phyloP scores from a whole-genome alignment of 2,329 filamentous ascomycete species.

The Diatrype stigma region DNA sequence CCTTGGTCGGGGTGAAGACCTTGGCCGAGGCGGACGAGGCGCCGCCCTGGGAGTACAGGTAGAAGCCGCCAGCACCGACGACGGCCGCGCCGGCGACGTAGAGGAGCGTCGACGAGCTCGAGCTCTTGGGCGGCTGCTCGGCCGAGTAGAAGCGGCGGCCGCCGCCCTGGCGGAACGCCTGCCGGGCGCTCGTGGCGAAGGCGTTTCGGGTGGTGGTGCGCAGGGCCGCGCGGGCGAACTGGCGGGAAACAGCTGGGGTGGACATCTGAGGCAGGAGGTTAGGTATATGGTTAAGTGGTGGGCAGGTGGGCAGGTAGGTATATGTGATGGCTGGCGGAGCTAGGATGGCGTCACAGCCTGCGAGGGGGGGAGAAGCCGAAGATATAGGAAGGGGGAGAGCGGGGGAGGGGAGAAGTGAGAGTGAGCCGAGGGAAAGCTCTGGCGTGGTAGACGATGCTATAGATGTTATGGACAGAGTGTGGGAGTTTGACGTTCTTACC shows the following conservation, averaged over 20 bases:
- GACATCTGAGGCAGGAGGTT: slow-evolving; percentile 33
- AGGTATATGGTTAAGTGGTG: not conserved
- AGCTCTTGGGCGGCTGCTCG: slow-evolving; percentile 54
- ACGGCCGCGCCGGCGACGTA: slow-evolving; percentile 57
- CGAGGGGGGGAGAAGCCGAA: too few relatives aligned
- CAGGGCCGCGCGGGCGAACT: slow-evolving; percentile 55
- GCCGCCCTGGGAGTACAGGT: slow-evolving; percentile 61
- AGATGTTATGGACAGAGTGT: too few relatives aligned
- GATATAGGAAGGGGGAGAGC: too few relatives aligned
- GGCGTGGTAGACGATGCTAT: too few relatives aligned
- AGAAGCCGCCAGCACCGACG: slow-evolving; percentile 61
- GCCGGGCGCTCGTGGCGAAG: slow-evolving; percentile 57
- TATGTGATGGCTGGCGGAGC: slow-evolving; percentile 7
- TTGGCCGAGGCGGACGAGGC: slow-evolving; percentile 42
- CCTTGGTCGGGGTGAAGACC: slow-evolving; percentile 68
- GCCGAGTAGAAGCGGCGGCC: slow-evolving; percentile 78
- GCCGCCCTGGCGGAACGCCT: slow-evolving; percentile 68
- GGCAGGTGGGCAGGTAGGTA: slow-evolving; percentile 1
- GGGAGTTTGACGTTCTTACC: too few relatives aligned
- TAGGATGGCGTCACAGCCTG: too few relatives aligned
- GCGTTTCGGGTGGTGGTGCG: slow-evolving; percentile 55
- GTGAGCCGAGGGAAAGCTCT: too few relatives aligned
- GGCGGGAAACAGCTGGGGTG: slow-evolving; percentile 42
- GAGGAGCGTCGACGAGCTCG: slow-evolving; percentile 44
- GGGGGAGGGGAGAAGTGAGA: too few relatives aligned